A percentile compares a stretch with the other conserved stretches of the same genome.
Evolutionary conservation across 148 eudicot genomes (phyloP).

Genomic region (Amaranthus cruentus): DNA sequence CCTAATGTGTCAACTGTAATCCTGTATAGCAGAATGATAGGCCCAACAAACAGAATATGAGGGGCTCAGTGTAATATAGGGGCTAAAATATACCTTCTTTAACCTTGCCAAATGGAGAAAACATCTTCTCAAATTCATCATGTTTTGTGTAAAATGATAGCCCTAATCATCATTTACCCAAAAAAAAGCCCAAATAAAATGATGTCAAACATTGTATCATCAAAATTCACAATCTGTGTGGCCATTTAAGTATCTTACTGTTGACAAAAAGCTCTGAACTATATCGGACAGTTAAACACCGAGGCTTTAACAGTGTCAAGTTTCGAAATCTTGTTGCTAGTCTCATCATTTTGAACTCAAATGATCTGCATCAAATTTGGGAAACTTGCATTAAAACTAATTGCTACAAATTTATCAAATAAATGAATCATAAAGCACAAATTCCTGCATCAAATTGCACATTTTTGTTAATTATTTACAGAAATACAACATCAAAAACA

Average conservation of each 20-base stretch:
- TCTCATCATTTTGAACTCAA: constrained; percentile 18
- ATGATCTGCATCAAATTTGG: neutral
- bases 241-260: constrained; percentile 28
- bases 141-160: constrained; percentile 57
- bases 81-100: constrained; percentile 34
- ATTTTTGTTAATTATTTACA: neutral
- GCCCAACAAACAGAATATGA: neutral
- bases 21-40: neutral
- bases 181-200: neutral
- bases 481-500: no score
- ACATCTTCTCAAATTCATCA: constrained; percentile 40
- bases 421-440: neutral
- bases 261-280: constrained; percentile 46
- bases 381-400: neutral
- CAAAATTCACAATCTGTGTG: neutral
- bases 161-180: constrained; percentile 28
- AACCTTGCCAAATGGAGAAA: constrained; percentile 53
- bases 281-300: constrained; percentile 20
- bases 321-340: constrained; percentile 12
- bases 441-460: neutral
- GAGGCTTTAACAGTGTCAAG: constrained; percentile 11
- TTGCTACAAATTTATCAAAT: neutral
- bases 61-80: neutral
- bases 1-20: neutral
- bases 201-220: neutral